Percentiles rank a stretch among this genome's conserved stretches.
Evolutionary conservation across 352 stramenopile species (phyloP).

Genomic region (Phytopythium montanum): DNA sequence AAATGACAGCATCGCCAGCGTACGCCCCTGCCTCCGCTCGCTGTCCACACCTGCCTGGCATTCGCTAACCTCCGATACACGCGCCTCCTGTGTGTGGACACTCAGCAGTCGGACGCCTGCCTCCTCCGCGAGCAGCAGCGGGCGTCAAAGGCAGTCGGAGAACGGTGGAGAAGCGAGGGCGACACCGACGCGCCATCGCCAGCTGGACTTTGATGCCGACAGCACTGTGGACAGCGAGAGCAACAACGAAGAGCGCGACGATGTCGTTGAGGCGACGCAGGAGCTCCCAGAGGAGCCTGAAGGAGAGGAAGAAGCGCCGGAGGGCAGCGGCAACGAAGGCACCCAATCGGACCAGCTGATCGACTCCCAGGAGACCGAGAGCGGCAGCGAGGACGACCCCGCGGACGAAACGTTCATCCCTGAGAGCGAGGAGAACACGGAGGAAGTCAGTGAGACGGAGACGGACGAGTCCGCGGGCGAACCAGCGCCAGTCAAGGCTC

Average conservation of each 20-base stretch:
- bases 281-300: neutral
- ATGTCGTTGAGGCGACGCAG: neutral
- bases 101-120: neutral
- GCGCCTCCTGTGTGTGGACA: neutral
- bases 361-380: neutral
- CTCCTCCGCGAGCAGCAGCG: neutral
- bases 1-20: neutral
- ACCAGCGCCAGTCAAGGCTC: neutral
- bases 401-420: slow-evolving; percentile 1
- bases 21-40: neutral
- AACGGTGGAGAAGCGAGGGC: neutral
- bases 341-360: neutral
- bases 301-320: neutral
- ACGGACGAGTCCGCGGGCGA: neutral
- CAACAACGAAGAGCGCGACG: neutral
- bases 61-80: neutral
- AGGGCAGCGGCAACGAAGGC: neutral
- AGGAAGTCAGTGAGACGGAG: neutral
- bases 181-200: neutral
- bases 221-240: neutral
- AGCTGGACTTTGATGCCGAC: slow-evolving; percentile 3
- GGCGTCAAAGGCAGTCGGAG: neutral
- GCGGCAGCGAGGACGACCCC: slow-evolving; percentile 1
- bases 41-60: no score
- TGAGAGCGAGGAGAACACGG: neutral